Percentiles rank a stretch among this genome's conserved stretches.
These are phyloP conservation scores for Tremellales sp. DNA, from an alignment of 1,284 basidiomycete genomes.

Conservation along the genomic window DNA sequence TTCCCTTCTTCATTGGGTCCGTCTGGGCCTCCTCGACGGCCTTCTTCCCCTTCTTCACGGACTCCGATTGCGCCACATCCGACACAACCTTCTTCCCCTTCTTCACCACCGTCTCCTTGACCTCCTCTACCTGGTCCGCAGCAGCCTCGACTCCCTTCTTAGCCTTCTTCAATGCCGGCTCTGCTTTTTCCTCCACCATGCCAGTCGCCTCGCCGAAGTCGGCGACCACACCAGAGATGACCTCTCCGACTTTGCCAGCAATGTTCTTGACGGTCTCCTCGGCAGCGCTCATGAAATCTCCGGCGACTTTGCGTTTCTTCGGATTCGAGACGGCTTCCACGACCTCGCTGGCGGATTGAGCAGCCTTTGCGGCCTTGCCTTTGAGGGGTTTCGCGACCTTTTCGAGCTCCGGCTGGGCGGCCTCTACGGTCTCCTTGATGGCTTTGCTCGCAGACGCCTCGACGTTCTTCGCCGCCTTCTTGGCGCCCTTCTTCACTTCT, in stretches of 20 bases:
- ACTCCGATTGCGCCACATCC: too few species aligned
- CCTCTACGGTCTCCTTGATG: constrained; percentile 13
- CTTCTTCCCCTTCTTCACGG: constrained; percentile 2
- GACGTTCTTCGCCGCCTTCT: constrained; percentile 20
- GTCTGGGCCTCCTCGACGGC: constrained; percentile 11
- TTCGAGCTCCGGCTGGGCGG: constrained; percentile 22
- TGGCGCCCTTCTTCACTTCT: constrained; percentile 20
- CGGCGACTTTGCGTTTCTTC: constrained; percentile 43
- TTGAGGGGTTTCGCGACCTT: constrained; percentile 19
- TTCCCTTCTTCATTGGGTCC: constrained; percentile 9
- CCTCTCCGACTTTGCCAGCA: constrained; percentile 44
- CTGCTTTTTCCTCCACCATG: constrained; percentile 9
- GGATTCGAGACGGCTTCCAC: constrained; percentile 22
- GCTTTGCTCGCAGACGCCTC: too few species aligned
- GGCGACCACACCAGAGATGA: constrained; percentile 33
- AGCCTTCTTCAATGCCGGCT: constrained; percentile 11
- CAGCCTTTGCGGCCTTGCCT: constrained; percentile 17
- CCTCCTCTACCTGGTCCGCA: constrained; percentile 4
- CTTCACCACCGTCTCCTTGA: constrained; percentile 10
- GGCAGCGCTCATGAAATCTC: constrained; percentile 36
- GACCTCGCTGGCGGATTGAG: constrained; percentile 13
- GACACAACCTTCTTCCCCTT: constrained; percentile 13
- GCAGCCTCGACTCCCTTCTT: constrained; percentile 11
- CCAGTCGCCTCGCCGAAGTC: constrained; percentile 34
- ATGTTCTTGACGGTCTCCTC: constrained; percentile 28